phyloP scores from a whole-genome alignment of 352 stramenopile genomes.

The Phytophthora lateralis region DNA sequence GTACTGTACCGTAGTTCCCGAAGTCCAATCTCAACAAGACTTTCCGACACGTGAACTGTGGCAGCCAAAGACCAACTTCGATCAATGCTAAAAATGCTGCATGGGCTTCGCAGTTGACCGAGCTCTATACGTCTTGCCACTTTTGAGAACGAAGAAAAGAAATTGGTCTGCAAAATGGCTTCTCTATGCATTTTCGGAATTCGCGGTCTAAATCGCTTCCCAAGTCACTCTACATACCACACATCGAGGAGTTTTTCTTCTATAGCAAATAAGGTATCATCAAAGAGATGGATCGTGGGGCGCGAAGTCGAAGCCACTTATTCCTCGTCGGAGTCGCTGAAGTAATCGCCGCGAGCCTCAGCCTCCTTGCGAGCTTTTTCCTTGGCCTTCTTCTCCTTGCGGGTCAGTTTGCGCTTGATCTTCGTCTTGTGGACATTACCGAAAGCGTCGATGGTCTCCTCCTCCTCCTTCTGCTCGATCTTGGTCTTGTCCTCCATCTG shows the following conservation, averaged over 20 bases:
- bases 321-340: slow-evolving; percentile 77
- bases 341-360: slow-evolving; percentile 86
- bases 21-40: too few species aligned
- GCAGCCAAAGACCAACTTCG: too few species aligned
- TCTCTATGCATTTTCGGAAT: slow-evolving; percentile 42
- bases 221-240: slow-evolving; percentile 49
- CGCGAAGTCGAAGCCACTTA: slow-evolving; percentile 44
- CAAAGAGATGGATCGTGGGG: slow-evolving; percentile 36
- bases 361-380: slow-evolving; percentile 89
- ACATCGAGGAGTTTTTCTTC: slow-evolving; percentile 36
- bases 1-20: too few species aligned
- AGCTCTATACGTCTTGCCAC: background rate
- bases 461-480: slow-evolving; percentile 91
- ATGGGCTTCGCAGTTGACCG: background rate
- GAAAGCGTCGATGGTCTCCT: slow-evolving; percentile 83
- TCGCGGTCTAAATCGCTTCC: slow-evolving; percentile 37
- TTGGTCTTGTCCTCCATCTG: slow-evolving; percentile 88
- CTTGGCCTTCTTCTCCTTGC: slow-evolving; percentile 91
- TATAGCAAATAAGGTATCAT: slow-evolving; percentile 53
- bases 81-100: too few species aligned
- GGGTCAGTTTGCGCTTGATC: slow-evolving; percentile 91
- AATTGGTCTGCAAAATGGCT: slow-evolving; percentile 29
- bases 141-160: slow-evolving; percentile 1
- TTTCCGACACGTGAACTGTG: too few species aligned
- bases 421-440: slow-evolving; percentile 88